Evolutionary conservation across 2,329 filamentous ascomycete species (phyloP), one percentile per base, ranked within the genome.

Genomic region (Herpotrichia juniperi): DNA sequence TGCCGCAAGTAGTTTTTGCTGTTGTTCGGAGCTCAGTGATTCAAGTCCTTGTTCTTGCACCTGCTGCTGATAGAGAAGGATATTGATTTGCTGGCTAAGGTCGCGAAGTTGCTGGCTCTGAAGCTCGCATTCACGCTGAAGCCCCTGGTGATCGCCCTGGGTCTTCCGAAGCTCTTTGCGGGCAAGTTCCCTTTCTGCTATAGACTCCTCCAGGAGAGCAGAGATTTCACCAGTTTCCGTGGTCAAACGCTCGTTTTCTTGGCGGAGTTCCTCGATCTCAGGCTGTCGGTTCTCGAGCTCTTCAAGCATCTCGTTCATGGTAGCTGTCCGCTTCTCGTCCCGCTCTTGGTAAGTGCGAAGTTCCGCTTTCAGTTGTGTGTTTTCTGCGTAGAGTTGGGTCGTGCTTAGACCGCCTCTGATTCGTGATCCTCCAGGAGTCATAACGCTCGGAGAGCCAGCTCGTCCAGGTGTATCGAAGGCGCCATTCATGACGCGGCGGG

Each of bases 91-190:
- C 1, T 89, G 87, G 64, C 92, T 92, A 17, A 96, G 82, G 72
- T 97, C 94, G 28, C 93, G 89, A 8, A 97, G 80, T 70, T 97
- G 92, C 59, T 92, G 90, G 46, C 89, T 88, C 21, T 96, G 79
- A 32, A 97, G 90, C 54, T 89, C 87, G 26, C 84, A 82, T 74
- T 97, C 92, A 40, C 79, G 81, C 5, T 76, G 73, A 22, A 82
- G 73, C 16, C 83, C 83, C 52, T 83, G 82, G 49, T 92, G 81
- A 50, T 90, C 83, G n/a, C 84, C 84, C 68, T 94, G 87, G 47
- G 88, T 88, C 74, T 89, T 93, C 59, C 92, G 85, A 10, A 89
- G 84, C 21, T 90, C 87, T 73, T 91, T 93, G 53, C 87, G 87
- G 1, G 92, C 90, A 4, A 79, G 74, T 59, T 97, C 93, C 32